Conservation (phyloP, 306 rosid species). For the Betula pendula region DNA sequence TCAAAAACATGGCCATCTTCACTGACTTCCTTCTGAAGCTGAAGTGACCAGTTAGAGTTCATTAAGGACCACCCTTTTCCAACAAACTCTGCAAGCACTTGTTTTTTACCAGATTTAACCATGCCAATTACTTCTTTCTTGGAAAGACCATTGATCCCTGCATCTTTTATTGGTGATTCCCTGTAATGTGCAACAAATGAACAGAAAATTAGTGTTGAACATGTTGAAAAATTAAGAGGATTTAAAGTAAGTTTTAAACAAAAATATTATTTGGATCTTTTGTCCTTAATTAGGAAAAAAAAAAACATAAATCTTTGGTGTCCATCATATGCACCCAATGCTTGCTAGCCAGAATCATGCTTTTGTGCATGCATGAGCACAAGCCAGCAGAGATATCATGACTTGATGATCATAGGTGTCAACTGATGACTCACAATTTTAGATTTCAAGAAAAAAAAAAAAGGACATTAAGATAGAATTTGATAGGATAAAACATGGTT, state of each 20-base stretch:
- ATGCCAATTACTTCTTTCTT: conserved; percentile 31
- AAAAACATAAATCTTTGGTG: not conserved
- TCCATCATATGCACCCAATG: not conserved
- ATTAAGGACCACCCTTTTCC: conserved; percentile 41
- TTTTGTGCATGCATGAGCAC: not conserved
- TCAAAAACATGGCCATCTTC: conserved; percentile 32
- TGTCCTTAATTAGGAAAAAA: not conserved
- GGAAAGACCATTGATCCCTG: conserved; percentile 3
- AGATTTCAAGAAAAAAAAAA: too few species aligned
- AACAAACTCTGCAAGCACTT: conserved; percentile 32
- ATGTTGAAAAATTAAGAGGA: not conserved
- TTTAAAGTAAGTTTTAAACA: not conserved
- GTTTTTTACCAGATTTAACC: conserved; percentile 30
- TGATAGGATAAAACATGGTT: too few species aligned
- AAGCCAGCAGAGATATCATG: not conserved
- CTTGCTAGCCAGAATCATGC: not conserved
- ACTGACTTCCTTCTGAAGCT: conserved; percentile 8
- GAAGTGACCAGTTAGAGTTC: conserved; percentile 38
- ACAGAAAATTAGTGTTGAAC: not conserved
- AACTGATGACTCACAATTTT: too few species aligned
- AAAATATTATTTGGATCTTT: not conserved
- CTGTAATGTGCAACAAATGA: conserved; percentile 8
- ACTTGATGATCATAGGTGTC: not conserved
- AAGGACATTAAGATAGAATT: too few species aligned
- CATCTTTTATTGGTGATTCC: conserved; percentile 25